Evolutionary conservation across 2,329 filamentous ascomycete species (phyloP), one percentile per base, ranked within the genome.

Genomic region (Thielaviopsis ethacetica): DNA sequence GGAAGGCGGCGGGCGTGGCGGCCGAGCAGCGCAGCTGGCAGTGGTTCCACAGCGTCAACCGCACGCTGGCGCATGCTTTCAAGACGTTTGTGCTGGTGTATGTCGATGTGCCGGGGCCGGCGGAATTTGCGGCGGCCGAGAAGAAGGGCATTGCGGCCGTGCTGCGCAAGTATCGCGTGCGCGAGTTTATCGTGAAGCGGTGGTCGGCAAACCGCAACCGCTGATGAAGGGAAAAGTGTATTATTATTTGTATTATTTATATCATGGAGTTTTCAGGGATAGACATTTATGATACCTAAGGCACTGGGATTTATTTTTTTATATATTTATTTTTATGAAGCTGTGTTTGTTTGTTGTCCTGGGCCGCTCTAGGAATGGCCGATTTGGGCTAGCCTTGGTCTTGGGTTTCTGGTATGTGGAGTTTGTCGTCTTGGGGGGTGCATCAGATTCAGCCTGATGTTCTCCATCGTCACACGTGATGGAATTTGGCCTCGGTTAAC

Each of bases 21-120:
- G 66, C 74, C 55, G 73, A 76, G 47, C 68, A 68, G 52, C 76
- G 74, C 65, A 77, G 79, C 15, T 94, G 88, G 88, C 81, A 84
- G 66, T 91, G 86, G 86, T 74, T 97, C 56, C 91, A 96, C 71
- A 86, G 88, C 53, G 80, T 95, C 52, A 94, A 95, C 64, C 82
- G 93, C 9, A 91, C 97, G 17, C 82, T 97, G 65, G 84, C 85
- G 1, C 88, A 95, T 65, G 93, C 95, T 5, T 82, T 85, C 68
- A 98, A 98, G 76, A 95, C 84, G 54, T 70, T 98, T 64, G 83
- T 97, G 44, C 69, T 98, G 34, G 85, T 87, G 49, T 98, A 96
- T 67, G 91, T 98, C 13, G 91, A 97, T 63, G 78, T 98, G 5
- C 93, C 93, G 1, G 78, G 85, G 3, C 86, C 88, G 1, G 66